These are phyloP conservation scores for Quercus parvula DNA, from an alignment of 306 rosid genomes.

Conservation along the genomic window DNA sequence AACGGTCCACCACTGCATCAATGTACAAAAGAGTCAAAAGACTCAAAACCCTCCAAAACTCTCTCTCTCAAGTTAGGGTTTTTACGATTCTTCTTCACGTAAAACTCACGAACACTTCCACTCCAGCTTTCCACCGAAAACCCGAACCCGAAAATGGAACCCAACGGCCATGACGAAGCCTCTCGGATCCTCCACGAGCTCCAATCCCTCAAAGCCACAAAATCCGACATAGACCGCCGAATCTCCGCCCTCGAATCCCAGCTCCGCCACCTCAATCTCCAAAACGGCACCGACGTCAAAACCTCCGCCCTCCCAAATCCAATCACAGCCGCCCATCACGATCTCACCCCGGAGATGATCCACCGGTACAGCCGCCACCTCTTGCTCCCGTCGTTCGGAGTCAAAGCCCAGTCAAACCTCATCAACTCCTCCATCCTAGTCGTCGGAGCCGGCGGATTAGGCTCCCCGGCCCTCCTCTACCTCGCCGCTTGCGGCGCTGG, in stretches of 20 bases:
- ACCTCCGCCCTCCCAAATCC: constrained; percentile 29
- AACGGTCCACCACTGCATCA: too few relatives aligned
- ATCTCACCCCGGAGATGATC: constrained; percentile 60
- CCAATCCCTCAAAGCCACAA: constrained; percentile 46
- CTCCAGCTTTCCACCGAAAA: background rate
- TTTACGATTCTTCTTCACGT: background rate
- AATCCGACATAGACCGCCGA: constrained; percentile 47
- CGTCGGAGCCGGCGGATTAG: constrained; percentile 96
- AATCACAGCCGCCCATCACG: constrained; percentile 25
- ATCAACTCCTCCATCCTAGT: constrained; percentile 78
- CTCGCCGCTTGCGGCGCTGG: constrained; percentile 94
- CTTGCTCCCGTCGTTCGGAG: constrained; percentile 85
- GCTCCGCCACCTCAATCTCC: constrained; percentile 39
- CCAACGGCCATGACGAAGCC: constrained; percentile 28
- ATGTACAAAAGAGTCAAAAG: background rate
- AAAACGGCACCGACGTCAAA: constrained; percentile 30
- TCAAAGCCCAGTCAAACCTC: constrained; percentile 82
- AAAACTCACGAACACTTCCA: background rate
- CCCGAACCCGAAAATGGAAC: constrained; percentile 29
- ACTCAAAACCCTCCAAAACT: background rate
- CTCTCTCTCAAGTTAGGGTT: background rate
- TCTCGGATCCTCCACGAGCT: constrained; percentile 52
- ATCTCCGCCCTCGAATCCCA: constrained; percentile 68
- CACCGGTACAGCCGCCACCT: constrained; percentile 97
- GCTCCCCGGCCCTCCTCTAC: constrained; percentile 88